Base-by-base conservation (phyloP, 306 rosid genomes). In the Rubus parviflorus region DNA sequence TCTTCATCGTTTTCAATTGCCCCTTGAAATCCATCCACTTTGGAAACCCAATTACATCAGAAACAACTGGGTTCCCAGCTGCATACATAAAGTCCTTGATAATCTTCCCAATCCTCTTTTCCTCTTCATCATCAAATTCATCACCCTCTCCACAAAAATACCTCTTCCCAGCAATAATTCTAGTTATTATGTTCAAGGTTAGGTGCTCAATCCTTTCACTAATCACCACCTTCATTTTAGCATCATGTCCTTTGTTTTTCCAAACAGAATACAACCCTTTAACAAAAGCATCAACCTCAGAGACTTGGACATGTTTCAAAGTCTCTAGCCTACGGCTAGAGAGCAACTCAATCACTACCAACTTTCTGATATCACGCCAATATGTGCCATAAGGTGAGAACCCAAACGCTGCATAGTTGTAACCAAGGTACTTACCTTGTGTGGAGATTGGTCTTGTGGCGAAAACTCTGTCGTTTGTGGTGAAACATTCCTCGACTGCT, bases 401-500 rank as follows among this genome's bases (percentile, higher is more conserved):
- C 5, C 35, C 63, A 5, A 54, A 57, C 22, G 15, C 63, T 57
- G 63, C 35, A 66, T 5, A 80, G 75, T 90, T 67, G 68, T 88
- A 86, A 23, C 87, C 87, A 19, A 90, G 83, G 86, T 81, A 38
- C 25, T 74, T 42, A 0, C 85, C 92, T 25, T 88, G 92, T 35
- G 85, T 73, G 2, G 86, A 85, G 14, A 7, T 70, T 11, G 95
- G 88, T 1, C 89, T 75, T 2, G 87, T 16, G 11, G 87, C 91
- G 37, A 90, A 65, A 64, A 40, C 42, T 43, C 30, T 73, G 71
- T 90, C 96, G 54, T 88, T 83, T 22, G 85, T 75, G 65, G 88
- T 81, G 88, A 90, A 86, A 25, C 92, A 90, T 37, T 90, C 91
- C 76, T 85, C 85, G 7, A 78, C 82, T 7, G 86, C 88, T 22